Evolutionary conservation across 805 yeast species (phyloP), one percentile per base, ranked within the genome.

Genomic region (Lachancea sp.): DNA sequence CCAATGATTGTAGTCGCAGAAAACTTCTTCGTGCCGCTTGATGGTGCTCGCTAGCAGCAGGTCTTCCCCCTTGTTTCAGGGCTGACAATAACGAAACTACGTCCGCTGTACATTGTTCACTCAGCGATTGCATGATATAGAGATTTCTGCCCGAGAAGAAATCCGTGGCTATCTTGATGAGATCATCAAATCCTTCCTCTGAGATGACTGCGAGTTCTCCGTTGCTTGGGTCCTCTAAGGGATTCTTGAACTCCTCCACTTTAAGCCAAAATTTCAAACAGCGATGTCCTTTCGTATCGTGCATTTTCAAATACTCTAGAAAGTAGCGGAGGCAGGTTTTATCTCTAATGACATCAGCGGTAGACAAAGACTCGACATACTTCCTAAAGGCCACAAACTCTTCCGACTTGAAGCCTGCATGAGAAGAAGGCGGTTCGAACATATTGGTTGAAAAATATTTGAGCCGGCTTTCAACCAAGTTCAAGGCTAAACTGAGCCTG

Each of bases 211-310:
- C 56, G 30, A 55, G 54, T 12, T 64, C 68, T 2, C 62, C 62
- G 26, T 55, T 52, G n/a, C 45, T 52, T 2, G 68, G 61, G 50
- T 68, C 68, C 46, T 75, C 84, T 15, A 89, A 61, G 0, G 96
- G 95, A 40, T 84, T 84, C 53, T 79, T 78, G 32, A 86, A 72
- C 0, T 75, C 70, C 49, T 86, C 84, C 2, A 87, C 82, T 2
- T 77, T 73, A 3, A 75, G 59, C 87, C 89, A 85, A 49, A 78
- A 79, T 36, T 80, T 81, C 3, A 87, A 56, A 25, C 80, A 57
- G 3, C 51, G 41, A 11, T 49, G 34, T 8, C 47, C 25, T 13
- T 36, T 31, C 17, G 39, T 30, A 20, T 42, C 36, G 12, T 36
- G 16, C 22, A 17, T n/a, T 2, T 16, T 12, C 10, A 59, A 36